Conservation (phyloP, 1,284 basidiomycete genomes). For the Ustilago nuda region DNA sequence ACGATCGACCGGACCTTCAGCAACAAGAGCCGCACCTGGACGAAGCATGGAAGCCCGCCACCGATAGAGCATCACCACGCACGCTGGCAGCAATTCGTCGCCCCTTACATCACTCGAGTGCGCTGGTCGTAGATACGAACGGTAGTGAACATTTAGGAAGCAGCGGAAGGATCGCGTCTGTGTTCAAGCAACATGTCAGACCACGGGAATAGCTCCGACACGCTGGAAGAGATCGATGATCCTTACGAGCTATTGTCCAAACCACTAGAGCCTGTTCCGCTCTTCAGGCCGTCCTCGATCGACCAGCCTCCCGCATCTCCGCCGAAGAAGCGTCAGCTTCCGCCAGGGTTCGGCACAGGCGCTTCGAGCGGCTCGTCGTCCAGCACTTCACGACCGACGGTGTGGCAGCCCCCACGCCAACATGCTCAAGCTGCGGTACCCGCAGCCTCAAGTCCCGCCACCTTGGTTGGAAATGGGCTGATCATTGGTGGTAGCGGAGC, state of each 20-base stretch:
- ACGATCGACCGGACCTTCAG: neutral
- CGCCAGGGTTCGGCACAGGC: constrained; percentile 20
- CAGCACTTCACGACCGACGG: constrained; percentile 10
- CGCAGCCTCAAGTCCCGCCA: neutral
- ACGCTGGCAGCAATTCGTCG: neutral
- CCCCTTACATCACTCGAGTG: neutral
- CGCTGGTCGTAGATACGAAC: neutral
- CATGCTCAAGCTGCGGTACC: neutral
- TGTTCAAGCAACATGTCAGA: constrained; percentile 13
- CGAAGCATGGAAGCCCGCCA: constrained; percentile 1
- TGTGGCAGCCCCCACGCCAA: constrained; percentile 16
- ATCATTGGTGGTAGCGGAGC: constrained; percentile 59
- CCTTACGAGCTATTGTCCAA: constrained; percentile 40
- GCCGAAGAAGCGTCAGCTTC: constrained; percentile 22
- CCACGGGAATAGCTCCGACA: constrained; percentile 11
- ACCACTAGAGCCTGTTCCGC: constrained; percentile 41
- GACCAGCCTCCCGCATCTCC: neutral
- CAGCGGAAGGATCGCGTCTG: neutral
- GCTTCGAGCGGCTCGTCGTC: neutral
- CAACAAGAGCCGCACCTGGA: neutral
- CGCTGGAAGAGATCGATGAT: constrained; percentile 52
- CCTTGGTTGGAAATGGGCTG: constrained; percentile 5
- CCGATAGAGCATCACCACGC: neutral
- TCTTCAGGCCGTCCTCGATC: constrained; percentile 19
- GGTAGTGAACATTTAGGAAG: neutral